Conservation (phyloP, 257 asterid genomes). For the Phtheirospermum japonicum region DNA sequence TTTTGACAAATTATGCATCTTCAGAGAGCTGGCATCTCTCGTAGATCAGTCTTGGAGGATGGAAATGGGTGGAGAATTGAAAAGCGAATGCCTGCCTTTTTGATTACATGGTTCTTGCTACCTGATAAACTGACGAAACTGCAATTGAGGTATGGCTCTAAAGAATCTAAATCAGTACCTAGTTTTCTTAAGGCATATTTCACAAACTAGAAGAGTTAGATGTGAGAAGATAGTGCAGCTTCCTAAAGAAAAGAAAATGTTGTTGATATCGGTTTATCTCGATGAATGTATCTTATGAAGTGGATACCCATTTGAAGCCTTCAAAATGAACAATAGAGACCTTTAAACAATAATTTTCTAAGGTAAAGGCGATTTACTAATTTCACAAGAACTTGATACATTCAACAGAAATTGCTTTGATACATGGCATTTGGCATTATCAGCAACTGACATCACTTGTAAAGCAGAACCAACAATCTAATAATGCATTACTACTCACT, state of each 20-base stretch:
- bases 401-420: slow-evolving; percentile 27
- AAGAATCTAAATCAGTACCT: slow-evolving; percentile 18
- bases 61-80: slow-evolving; percentile 88
- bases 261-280: slow-evolving; percentile 16
- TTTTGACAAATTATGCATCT: slow-evolving; percentile 18
- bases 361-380: slow-evolving; percentile 9
- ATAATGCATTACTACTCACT: slow-evolving; percentile 26
- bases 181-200: slow-evolving; percentile 17
- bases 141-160: slow-evolving; percentile 35
- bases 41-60: slow-evolving; percentile 94
- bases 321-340: too few relatives aligned
- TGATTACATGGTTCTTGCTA: slow-evolving; percentile 28
- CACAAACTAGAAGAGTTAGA: slow-evolving; percentile 23
- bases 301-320: slow-evolving; percentile 21
- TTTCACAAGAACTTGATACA: slow-evolving; percentile 30
- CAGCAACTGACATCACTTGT: slow-evolving; percentile 25
- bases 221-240: slow-evolving; percentile 12
- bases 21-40: slow-evolving; percentile 78
- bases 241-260: slow-evolving; percentile 19
- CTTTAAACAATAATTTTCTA: slow-evolving; percentile 10
- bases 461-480: slow-evolving; percentile 14
- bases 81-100: slow-evolving; percentile 44
- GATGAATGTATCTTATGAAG: slow-evolving; percentile 20
- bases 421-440: slow-evolving; percentile 28
- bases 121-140: slow-evolving; percentile 28